Evolutionary conservation across 495 filamentous ascomycete species (phyloP).

Genomic region (Hypoxylon fuscum): DNA sequence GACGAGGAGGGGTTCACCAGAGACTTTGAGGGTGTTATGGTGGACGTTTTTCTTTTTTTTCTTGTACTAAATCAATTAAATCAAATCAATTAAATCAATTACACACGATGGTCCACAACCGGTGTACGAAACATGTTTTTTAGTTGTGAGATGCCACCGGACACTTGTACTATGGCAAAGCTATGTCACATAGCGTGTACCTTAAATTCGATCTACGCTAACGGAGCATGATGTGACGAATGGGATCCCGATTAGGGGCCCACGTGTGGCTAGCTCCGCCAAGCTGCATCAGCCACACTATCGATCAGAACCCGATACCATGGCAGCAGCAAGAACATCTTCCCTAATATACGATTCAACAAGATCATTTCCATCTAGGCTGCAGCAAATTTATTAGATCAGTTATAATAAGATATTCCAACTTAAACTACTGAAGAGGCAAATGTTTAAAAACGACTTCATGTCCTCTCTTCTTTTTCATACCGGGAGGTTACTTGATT

Average conservation of each 20-base stretch:
- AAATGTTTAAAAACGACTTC: too few species aligned
- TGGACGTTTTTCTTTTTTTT: conserved; percentile 34
- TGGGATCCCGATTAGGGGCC: conserved; percentile 13
- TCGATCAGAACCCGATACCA: too few species aligned
- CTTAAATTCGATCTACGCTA: too few species aligned
- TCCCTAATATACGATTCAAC: too few species aligned
- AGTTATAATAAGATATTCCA: too few species aligned
- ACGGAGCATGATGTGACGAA: too few species aligned
- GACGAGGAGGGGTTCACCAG: conserved; percentile 52
- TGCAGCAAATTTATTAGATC: too few species aligned
- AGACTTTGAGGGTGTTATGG: conserved; percentile 47
- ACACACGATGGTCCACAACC: conserved; percentile 19
- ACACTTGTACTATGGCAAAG: neutral
- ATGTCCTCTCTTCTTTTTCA: too few species aligned
- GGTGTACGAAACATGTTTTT: conserved; percentile 3
- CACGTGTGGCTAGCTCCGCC: conserved; percentile 8
- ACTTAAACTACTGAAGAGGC: too few species aligned
- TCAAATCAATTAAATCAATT: conserved; percentile 5
- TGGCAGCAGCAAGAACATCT: too few species aligned
- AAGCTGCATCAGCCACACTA: conserved; percentile 16
- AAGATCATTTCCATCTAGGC: too few species aligned
- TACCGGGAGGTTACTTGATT: too few species aligned
- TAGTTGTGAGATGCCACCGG: neutral
- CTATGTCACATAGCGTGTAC: neutral
- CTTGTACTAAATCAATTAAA: conserved; percentile 1